phyloP scores from a whole-genome alignment of 2,329 filamentous ascomycete species.

The Trichoderma gracile region DNA sequence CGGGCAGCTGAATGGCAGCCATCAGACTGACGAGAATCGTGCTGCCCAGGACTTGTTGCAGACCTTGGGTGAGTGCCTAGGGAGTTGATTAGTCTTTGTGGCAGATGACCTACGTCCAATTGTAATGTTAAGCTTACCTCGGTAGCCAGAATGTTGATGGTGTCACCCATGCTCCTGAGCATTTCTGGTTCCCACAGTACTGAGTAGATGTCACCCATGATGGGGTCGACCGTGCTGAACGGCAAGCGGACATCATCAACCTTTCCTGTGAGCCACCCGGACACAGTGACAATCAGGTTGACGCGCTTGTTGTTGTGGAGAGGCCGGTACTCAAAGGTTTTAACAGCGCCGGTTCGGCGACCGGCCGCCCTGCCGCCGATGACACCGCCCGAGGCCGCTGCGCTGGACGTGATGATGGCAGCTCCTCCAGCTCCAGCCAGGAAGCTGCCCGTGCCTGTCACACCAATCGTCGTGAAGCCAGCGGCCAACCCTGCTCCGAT shows the following conservation, averaged over 20 bases:
- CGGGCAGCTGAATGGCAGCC: slow-evolving; percentile 88
- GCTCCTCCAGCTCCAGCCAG: slow-evolving; percentile 89
- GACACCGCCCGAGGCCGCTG: slow-evolving; percentile 80
- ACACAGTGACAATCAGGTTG: slow-evolving; percentile 91
- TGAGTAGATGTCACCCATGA: slow-evolving; percentile 98
- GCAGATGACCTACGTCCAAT: not conserved
- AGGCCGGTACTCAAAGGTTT: slow-evolving; percentile 94
- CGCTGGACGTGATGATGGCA: slow-evolving; percentile 88
- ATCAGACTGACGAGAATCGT: slow-evolving; percentile 88
- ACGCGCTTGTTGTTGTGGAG: slow-evolving; percentile 97
- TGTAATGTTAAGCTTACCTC: slow-evolving; percentile 65
- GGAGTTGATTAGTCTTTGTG: slow-evolving; percentile 4
- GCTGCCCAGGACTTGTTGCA: slow-evolving; percentile 91
- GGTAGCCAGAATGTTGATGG: slow-evolving; percentile 96
- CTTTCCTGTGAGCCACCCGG: slow-evolving; percentile 98
- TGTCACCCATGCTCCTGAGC: slow-evolving; percentile 96
- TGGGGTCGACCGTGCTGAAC: slow-evolving; percentile 92
- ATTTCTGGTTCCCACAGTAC: slow-evolving; percentile 98
- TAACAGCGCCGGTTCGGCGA: slow-evolving; percentile 85
- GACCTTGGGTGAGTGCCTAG: slow-evolving; percentile 88
- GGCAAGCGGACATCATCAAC: slow-evolving; percentile 94
- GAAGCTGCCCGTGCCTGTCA: slow-evolving; percentile 85
- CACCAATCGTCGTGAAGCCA: slow-evolving; percentile 92
- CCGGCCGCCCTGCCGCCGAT: slow-evolving; percentile 86
- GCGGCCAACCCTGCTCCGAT: slow-evolving; percentile 93